Evolutionary conservation across 495 filamentous ascomycete species (phyloP).

Genomic region (Talaromyces ruber): DNA sequence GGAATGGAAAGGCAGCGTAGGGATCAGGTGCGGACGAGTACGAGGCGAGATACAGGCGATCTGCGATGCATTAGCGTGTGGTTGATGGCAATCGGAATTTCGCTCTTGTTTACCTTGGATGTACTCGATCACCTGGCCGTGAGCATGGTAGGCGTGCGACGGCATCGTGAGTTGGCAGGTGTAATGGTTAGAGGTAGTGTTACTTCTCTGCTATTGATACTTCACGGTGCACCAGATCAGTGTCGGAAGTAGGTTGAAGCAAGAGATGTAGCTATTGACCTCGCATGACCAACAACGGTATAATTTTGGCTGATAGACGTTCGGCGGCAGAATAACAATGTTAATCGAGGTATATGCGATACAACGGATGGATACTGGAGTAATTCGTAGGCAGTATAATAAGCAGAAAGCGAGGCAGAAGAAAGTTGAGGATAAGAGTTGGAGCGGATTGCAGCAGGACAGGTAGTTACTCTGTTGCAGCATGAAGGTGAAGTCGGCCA

Average conservation of each 20-base stretch:
- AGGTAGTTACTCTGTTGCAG: constrained; percentile 12
- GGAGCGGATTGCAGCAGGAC: constrained; percentile 15
- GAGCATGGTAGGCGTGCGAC: constrained; percentile 34
- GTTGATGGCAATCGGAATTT: neutral
- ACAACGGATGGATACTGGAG: neutral
- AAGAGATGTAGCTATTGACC: neutral
- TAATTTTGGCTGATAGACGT: neutral
- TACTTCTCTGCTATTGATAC: neutral
- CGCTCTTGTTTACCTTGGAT: constrained; percentile 53
- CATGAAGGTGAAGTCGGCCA: neutral
- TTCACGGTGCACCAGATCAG: neutral
- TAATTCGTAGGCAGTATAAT: constrained; percentile 8
- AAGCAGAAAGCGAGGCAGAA: constrained; percentile 14
- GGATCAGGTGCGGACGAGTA: constrained; percentile 75
- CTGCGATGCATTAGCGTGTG: constrained; percentile 34
- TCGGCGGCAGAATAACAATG: neutral
- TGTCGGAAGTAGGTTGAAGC: neutral
- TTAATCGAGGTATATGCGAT: constrained; percentile 1
- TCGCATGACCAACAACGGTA: neutral
- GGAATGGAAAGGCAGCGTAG: constrained; percentile 81
- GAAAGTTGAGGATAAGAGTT: constrained; percentile 14
- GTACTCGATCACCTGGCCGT: constrained; percentile 70
- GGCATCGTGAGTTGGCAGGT: constrained; percentile 21
- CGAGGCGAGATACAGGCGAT: constrained; percentile 89
- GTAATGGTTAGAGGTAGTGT: neutral